Conservation (phyloP, 2,329 filamentous ascomycete species). For the Pseudogymnoascus sp. region DNA sequence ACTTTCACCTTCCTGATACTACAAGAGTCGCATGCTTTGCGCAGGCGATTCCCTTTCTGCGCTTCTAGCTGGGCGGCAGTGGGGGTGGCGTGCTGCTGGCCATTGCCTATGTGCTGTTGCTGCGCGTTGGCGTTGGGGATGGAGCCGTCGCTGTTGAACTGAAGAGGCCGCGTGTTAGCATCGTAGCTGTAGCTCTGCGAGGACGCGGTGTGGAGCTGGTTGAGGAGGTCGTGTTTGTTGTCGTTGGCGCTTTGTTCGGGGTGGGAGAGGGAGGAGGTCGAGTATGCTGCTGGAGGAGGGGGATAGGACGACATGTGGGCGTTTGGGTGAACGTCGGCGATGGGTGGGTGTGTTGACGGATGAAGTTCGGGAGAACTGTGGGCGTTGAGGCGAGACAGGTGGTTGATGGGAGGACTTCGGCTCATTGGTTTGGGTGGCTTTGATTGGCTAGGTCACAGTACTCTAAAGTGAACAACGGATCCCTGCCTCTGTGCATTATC, state of each 20-base stretch:
- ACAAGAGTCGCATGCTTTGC: conserved; percentile 44
- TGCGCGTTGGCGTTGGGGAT: not conserved
- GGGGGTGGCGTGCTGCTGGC: conserved; percentile 12
- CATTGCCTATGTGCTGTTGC: conserved; percentile 8
- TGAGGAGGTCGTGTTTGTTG: not conserved
- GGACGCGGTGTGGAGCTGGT: not conserved
- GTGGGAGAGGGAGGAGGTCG: not conserved
- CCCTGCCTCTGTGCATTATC: not conserved
- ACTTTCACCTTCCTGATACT: conserved; percentile 46
- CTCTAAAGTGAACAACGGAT: not conserved
- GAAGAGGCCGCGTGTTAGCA: conserved; percentile 7
- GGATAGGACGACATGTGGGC: conserved; percentile 3
- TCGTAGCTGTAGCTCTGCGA: conserved; percentile 7
- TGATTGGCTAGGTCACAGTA: not conserved
- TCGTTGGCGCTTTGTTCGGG: not conserved
- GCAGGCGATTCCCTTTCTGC: conserved; percentile 30
- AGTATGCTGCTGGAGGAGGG: not conserved
- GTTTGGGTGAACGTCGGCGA: conserved; percentile 1
- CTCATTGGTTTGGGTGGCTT: not conserved
- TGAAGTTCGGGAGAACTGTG: conserved; percentile 4
- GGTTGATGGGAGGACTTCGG: conserved; percentile 1
- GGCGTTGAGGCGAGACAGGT: not conserved
- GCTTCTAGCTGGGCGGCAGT: conserved; percentile 14
- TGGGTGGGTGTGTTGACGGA: not conserved
- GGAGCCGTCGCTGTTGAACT: conserved; percentile 9